phyloP scores from a whole-genome alignment of 768 basidiomycete species.

The Mrakia blollopis region DNA sequence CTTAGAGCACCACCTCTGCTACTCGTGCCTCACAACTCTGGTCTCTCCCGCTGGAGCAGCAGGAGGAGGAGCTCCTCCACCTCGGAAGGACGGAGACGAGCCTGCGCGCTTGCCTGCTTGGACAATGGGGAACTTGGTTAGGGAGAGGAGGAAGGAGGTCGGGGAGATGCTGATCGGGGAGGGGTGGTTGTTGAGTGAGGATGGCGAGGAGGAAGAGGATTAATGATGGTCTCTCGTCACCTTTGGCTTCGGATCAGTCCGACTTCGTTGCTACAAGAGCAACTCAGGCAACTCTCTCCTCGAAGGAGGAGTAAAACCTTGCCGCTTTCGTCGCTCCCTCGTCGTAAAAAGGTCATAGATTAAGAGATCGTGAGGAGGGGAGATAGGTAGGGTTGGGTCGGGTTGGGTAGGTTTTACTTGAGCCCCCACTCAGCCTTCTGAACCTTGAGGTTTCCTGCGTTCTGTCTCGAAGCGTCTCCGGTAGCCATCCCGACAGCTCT shows the following conservation, averaged over 20 bases:
- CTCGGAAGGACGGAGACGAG: not conserved
- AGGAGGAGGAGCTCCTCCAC: not conserved
- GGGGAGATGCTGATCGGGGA: constrained; percentile 12
- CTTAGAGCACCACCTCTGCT: constrained; percentile 24
- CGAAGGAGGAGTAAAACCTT: no score
- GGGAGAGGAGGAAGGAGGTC: constrained; percentile 40
- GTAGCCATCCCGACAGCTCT: constrained; percentile 34
- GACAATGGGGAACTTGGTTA: constrained; percentile 49
- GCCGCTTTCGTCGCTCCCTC: no score
- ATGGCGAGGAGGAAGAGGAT: constrained; percentile 30
- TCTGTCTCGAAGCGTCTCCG: constrained; percentile 42
- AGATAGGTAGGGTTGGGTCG: no score
- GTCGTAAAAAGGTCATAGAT: not conserved
- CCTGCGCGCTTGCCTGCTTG: constrained; percentile 20
- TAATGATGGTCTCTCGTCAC: no score
- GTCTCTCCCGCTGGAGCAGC: constrained; percentile 29
- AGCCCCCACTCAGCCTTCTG: constrained; percentile 46
- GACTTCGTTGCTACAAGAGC: no score
- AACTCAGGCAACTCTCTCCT: no score
- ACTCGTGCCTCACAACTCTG: constrained; percentile 30
- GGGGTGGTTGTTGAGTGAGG: constrained; percentile 38
- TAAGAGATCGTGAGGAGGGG: no score
- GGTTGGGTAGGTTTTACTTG: no score
- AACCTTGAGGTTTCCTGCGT: constrained; percentile 40
- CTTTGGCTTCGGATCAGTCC: no score